These are phyloP conservation scores for Venturia pyrina DNA, from an alignment of 2,329 filamentous ascomycete genomes.

Conservation along the genomic window DNA sequence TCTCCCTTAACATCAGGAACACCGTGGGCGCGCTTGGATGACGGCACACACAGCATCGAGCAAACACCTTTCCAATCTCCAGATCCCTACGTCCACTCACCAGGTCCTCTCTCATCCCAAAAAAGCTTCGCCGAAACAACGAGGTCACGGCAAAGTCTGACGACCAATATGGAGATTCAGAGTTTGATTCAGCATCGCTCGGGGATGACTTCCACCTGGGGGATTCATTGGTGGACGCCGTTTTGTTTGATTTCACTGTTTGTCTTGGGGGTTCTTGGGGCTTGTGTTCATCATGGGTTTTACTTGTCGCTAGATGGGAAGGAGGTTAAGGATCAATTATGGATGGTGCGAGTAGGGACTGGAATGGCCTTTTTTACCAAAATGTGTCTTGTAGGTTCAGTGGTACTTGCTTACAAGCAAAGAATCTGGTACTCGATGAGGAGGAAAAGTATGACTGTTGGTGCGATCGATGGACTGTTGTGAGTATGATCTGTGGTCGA, in stretches of 20 bases:
- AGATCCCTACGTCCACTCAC: neutral
- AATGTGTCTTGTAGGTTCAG: constrained; percentile 24
- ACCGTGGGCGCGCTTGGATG: neutral
- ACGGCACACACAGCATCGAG: neutral
- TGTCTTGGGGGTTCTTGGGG: constrained; percentile 24
- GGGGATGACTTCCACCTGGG: neutral
- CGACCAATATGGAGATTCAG: neutral
- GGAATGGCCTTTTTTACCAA: constrained; percentile 29
- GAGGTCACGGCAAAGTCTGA: neutral
- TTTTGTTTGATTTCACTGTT: constrained; percentile 19
- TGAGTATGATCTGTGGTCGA: constrained; percentile 26
- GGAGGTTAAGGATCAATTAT: constrained; percentile 22
- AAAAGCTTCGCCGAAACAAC: neutral
- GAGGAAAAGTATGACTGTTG: constrained; percentile 26
- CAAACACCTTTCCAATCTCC: neutral
- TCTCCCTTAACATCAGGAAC: neutral
- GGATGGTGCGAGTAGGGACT: constrained; percentile 26
- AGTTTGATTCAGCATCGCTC: neutral
- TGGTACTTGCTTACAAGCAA: constrained; percentile 27
- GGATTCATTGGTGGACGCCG: constrained; percentile 14
- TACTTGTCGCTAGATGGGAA: constrained; percentile 23
- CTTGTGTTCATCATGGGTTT: constrained; percentile 27
- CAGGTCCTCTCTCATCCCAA: neutral
- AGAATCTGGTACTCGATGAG: constrained; percentile 29
- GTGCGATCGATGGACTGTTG: constrained; percentile 27